phyloP scores from a whole-genome alignment of 257 asterid genomes.

The Solanum pennellii region DNA sequence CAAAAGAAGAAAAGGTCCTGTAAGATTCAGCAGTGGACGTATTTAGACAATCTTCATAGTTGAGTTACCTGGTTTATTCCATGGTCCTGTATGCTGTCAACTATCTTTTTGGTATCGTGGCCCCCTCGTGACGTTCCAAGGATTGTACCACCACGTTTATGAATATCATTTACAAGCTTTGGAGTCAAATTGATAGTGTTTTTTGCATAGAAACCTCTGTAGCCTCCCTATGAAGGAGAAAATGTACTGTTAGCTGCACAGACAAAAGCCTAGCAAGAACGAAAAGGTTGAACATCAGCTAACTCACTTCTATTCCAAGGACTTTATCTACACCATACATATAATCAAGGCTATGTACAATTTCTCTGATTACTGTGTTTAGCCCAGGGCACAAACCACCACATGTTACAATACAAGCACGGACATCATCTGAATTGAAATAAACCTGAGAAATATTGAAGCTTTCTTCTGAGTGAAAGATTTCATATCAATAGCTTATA shows the following conservation, averaged over 20 bases:
- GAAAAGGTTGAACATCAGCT: conserved; percentile 5
- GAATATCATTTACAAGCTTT: conserved; percentile 77
- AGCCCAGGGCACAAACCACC: conserved; percentile 99
- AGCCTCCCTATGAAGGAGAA: conserved; percentile 68
- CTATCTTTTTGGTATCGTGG: conserved; percentile 84
- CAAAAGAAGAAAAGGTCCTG: neutral
- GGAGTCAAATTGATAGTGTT: conserved; percentile 72
- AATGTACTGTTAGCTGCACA: conserved; percentile 5
- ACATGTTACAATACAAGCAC: conserved; percentile 94
- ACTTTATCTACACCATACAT: conserved; percentile 83
- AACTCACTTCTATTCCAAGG: conserved; percentile 92
- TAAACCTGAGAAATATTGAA: conserved; percentile 45
- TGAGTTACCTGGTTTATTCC: conserved; percentile 78
- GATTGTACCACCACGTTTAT: conserved; percentile 95
- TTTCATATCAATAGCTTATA: neutral
- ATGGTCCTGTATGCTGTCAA: conserved; percentile 95
- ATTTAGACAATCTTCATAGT: conserved; percentile 6
- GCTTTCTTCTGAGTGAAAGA: neutral
- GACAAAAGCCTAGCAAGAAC: neutral
- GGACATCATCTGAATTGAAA: conserved; percentile 79
- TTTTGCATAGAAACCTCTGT: conserved; percentile 84
- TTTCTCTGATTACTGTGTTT: conserved; percentile 93
- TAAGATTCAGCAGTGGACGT: neutral
- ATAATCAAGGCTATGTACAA: conserved; percentile 79
- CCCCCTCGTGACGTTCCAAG: conserved; percentile 98